phyloP scores from a whole-genome alignment of 1,284 basidiomycete genomes.

The Volvariella volvacea region DNA sequence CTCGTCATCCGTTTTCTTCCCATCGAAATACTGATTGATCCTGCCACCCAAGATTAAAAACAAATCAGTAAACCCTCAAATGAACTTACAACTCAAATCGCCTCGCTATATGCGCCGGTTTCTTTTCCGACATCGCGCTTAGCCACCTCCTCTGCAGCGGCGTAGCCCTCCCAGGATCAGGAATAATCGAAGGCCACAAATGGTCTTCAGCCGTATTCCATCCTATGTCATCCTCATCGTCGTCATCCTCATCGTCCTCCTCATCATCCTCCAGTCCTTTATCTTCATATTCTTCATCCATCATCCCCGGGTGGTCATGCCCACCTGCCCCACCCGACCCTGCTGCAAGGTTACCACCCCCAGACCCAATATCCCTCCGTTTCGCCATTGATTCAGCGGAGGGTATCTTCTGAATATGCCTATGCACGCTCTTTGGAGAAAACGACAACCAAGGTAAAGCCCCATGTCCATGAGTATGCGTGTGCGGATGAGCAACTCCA shows the following conservation, averaged over 20 bases:
- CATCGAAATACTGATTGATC: conserved; percentile 79
- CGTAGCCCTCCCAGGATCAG: conserved; percentile 78
- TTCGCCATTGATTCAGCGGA: conserved; percentile 31
- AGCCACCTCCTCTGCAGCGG: conserved; percentile 75
- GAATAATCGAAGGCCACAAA: conserved; percentile 61
- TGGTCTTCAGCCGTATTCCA: conserved; percentile 51
- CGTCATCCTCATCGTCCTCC: conserved; percentile 25
- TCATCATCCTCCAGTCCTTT: conserved; percentile 3
- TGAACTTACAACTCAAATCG: conserved; percentile 66
- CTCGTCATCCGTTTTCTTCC: conserved; percentile 74
- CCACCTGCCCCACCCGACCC: conserved; percentile 12
- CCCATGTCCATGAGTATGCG: background rate
- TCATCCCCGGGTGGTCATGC: conserved; percentile 31
- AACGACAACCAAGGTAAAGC: conserved; percentile 34
- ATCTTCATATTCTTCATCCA: conserved; percentile 25
- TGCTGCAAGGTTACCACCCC: too few species aligned
- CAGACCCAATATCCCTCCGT: too few species aligned
- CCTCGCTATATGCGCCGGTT: conserved; percentile 52
- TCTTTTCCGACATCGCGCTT: conserved; percentile 75
- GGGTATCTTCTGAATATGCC: conserved; percentile 33
- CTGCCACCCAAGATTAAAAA: conserved; percentile 25
- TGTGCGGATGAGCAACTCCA: conserved; percentile 1
- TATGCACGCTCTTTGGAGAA: conserved; percentile 43
- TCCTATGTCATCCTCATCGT: conserved; percentile 33
- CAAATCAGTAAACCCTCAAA: background rate